These are phyloP conservation scores for Rhipidocladum racemiflorum DNA, from an alignment of 176 grass and related monocot genomes.

Conservation along the genomic window DNA sequence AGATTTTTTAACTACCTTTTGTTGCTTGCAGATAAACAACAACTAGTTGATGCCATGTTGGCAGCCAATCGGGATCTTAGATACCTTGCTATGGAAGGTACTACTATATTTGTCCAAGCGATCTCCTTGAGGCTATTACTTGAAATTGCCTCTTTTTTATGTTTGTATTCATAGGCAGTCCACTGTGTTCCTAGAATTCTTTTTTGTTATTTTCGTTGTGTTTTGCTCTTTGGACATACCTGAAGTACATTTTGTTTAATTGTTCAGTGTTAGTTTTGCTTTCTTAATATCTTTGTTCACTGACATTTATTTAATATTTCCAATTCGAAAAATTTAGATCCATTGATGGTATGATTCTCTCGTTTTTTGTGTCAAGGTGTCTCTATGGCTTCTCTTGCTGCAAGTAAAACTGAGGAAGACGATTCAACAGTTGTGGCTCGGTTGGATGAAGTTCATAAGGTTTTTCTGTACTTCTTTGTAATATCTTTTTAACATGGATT, in stretches of 20 bases:
- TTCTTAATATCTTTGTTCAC: conserved; percentile 9
- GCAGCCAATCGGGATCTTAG: conserved; percentile 69
- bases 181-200: neutral
- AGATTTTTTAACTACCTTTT: conserved; percentile 25
- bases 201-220: neutral
- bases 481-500: neutral
- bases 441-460: conserved; percentile 76
- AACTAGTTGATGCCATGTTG: conserved; percentile 46
- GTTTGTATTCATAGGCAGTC: neutral
- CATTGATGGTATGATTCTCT: neutral
- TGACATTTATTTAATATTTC: neutral
- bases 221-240: neutral
- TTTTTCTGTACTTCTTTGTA: conserved; percentile 29
- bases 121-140: neutral
- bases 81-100: conserved; percentile 68
- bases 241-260: neutral
- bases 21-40: conserved; percentile 51
- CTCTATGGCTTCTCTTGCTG: conserved; percentile 48
- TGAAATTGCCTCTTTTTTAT: neutral
- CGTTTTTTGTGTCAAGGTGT: conserved; percentile 45
- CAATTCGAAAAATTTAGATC: neutral
- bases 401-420: conserved; percentile 48
- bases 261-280: neutral
- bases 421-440: conserved; percentile 34
- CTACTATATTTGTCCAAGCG: conserved; percentile 6